Evolutionary conservation across 2,329 filamentous ascomycete species (phyloP).

Genomic region (Pseudodiploospora longispora): DNA sequence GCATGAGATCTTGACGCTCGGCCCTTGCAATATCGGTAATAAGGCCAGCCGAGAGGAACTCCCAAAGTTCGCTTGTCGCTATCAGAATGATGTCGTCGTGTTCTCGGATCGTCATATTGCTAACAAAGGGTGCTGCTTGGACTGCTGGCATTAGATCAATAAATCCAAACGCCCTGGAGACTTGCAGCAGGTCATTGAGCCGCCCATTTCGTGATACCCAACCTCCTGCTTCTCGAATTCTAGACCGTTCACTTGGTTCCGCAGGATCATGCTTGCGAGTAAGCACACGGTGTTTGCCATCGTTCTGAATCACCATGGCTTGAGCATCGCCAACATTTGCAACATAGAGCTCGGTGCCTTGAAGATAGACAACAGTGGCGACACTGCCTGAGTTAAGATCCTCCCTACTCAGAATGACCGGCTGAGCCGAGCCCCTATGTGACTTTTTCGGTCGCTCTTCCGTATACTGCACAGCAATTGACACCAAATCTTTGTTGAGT

Average conservation of each 20-base stretch:
- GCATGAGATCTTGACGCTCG: constrained; percentile 85
- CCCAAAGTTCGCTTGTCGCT: constrained; percentile 90
- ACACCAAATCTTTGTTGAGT: constrained; percentile 90
- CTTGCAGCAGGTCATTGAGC: constrained; percentile 82
- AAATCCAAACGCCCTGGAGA: constrained; percentile 93
- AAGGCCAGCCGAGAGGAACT: constrained; percentile 81
- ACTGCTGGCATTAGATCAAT: constrained; percentile 87
- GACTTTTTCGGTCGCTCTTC: constrained; percentile 61
- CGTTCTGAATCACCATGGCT: constrained; percentile 87
- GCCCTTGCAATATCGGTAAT: constrained; percentile 86
- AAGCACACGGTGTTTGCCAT: constrained; percentile 73
- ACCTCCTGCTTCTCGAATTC: constrained; percentile 88
- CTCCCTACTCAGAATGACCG: constrained; percentile 76
- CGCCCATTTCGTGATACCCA: constrained; percentile 94
- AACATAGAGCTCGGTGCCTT: constrained; percentile 83
- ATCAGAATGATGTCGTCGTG: constrained; percentile 90
- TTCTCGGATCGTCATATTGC: constrained; percentile 69
- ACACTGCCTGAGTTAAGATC: constrained; percentile 87
- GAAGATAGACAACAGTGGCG: constrained; percentile 83
- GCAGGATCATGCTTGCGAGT: constrained; percentile 92
- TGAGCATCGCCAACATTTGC: constrained; percentile 95
- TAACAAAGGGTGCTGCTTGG: constrained; percentile 80
- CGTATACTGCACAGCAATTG: constrained; percentile 69
- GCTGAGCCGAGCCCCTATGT: constrained; percentile 63
- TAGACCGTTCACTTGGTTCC: constrained; percentile 71